Evolutionary conservation across 2,329 filamentous ascomycete species (phyloP).

Genomic region (Tolypocladium sp.): DNA sequence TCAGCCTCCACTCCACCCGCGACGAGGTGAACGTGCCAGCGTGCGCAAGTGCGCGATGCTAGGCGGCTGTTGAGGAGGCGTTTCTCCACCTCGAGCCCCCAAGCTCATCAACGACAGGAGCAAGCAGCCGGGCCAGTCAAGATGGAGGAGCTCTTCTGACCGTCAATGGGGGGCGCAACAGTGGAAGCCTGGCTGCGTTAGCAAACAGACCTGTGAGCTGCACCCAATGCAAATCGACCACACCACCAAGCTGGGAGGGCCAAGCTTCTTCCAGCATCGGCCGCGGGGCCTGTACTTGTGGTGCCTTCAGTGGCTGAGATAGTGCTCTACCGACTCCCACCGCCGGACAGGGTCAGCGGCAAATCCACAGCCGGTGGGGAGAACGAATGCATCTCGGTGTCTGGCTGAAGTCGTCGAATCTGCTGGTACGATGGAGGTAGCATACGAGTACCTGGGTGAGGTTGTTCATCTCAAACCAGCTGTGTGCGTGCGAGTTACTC

Average conservation of each 20-base stretch:
- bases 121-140: neutral
- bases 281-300: neutral
- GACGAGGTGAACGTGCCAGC: neutral
- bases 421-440: neutral
- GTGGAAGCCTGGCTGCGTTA: neutral
- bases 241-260: neutral
- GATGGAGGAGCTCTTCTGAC: neutral
- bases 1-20: neutral
- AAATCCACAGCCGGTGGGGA: neutral
- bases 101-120: neutral
- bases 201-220: neutral
- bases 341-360: neutral
- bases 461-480: neutral
- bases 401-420: neutral
- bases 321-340: neutral
- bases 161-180: neutral
- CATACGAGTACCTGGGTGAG: too few species aligned
- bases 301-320: neutral
- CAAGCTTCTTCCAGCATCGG: neutral
- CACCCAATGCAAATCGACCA: neutral
- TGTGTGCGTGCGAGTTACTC: neutral
- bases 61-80: neutral
- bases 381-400: neutral
- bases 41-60: neutral
- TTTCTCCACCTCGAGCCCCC: neutral